Evolutionary conservation across 257 asterid species (phyloP).

Genomic region (Petunia secreta): DNA sequence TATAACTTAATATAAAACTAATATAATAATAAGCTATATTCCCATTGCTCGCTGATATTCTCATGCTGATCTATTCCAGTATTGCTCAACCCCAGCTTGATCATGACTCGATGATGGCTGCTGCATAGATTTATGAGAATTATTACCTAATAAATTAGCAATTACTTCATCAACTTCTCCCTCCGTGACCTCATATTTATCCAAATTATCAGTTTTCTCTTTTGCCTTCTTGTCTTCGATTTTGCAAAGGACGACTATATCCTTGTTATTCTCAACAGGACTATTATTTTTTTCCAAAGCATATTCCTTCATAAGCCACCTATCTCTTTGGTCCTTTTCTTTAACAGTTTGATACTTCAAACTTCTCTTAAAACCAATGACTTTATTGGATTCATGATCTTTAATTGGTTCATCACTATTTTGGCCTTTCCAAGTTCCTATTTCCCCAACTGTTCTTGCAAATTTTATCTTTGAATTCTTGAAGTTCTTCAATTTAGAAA

Average conservation of each 20-base stretch:
- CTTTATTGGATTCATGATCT: background rate
- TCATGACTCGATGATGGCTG: too few species aligned
- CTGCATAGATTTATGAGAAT: background rate
- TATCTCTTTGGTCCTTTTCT: background rate
- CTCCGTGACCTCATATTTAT: background rate
- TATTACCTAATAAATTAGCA: background rate
- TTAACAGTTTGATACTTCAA: background rate
- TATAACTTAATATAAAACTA: too few species aligned
- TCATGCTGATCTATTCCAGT: too few species aligned
- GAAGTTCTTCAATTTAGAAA: background rate
- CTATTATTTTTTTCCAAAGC: background rate
- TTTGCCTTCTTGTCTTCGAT: background rate
- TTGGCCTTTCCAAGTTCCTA: background rate
- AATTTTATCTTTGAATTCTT: background rate
- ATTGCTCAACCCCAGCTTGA: too few species aligned
- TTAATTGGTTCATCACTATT: background rate
- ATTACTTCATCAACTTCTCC: background rate
- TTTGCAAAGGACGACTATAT: background rate
- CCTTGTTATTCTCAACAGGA: background rate
- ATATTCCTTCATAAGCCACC: slow-evolving; percentile 1
- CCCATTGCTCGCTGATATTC: too few species aligned
- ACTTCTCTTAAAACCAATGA: background rate
- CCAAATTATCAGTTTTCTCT: background rate
- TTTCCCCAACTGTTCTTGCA: background rate
- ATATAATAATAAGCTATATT: too few species aligned